Evolutionary conservation across 1,284 basidiomycete genomes (phyloP), one percentile per base, ranked within the genome.

Genomic region (Clitocybe nebularis): DNA sequence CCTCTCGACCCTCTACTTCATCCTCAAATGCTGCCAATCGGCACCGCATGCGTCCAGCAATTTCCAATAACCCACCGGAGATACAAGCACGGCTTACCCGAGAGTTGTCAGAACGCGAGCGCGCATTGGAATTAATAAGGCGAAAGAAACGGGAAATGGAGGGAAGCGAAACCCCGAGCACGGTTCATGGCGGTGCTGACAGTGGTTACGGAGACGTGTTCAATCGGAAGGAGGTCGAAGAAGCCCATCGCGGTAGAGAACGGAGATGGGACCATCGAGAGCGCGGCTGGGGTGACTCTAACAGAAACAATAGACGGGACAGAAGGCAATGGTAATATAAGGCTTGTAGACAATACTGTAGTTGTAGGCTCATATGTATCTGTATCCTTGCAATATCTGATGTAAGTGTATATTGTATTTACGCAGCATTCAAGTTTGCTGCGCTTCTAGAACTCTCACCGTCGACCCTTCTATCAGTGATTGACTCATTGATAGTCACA

Each of bases 51-150:
- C 48, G 49, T 17, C 53, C 45, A 13, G 53, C 56, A 9, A 49
- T 51, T n/a, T 36, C 54, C 21, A 56, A 47, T 16, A 51, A 49
- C 37, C 69, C 62, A 8, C 63, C 67, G 4, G 68, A 72, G 46
- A 68, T 76, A 0, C 69, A 70, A n/a, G 74, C 73, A 3, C 78
- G 86, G 3, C 60, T 85, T 5, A 62, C 63, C n/a, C 79, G 86
- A 14, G 87, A 89, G 61, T 77, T 77, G 0, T 75, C 79, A 1
- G 87, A 90, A 58, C 75, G 84, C 1, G 73, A 80, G 51, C 77
- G 88, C 0, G 86, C 87, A 1, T 64, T 77, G 16, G 84, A 75
- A 9, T 74, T 90, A 13, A 81, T 87, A 19, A 68, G 68, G 35
- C 69, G 79, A 29, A 83, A 75, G 62, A 74, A 77, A 55, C 68